Evolutionary conservation across 305 asterid genomes (phyloP).

Genomic region (Nicotiana rustica): DNA sequence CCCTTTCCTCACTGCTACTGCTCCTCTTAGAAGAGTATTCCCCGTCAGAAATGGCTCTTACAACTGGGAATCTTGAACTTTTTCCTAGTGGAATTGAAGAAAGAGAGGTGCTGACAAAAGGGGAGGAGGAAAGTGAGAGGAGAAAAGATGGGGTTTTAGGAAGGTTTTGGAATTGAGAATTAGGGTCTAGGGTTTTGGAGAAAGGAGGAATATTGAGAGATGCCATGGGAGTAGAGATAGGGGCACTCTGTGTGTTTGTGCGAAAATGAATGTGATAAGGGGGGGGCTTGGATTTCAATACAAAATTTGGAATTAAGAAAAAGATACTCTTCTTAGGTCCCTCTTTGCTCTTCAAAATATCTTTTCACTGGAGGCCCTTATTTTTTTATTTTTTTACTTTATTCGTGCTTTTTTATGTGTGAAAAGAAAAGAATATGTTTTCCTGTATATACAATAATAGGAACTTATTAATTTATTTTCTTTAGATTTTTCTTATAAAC

Average conservation of each 20-base stretch:
- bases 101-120: constrained; percentile 49
- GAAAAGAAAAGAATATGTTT: too few relatives aligned
- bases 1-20: constrained; percentile 74
- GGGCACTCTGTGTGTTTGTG: background rate
- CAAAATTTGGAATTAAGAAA: too few relatives aligned
- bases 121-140: constrained; percentile 42
- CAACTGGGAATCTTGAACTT: constrained; percentile 55
- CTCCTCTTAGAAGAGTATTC: constrained; percentile 71
- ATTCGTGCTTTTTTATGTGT: too few relatives aligned
- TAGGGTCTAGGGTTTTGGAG: constrained; percentile 63
- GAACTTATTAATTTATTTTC: too few relatives aligned
- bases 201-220: constrained; percentile 55
- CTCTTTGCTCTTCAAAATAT: background rate
- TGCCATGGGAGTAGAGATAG: constrained; percentile 63
- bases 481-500: too few relatives aligned
- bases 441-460: too few relatives aligned
- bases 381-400: background rate
- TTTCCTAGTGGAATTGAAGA: constrained; percentile 45
- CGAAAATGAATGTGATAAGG: constrained; percentile 20
- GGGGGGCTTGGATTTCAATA: background rate
- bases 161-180: constrained; percentile 31
- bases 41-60: constrained; percentile 68
- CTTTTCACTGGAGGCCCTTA: background rate
- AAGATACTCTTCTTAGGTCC: background rate
- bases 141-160: constrained; percentile 44